phyloP scores from a whole-genome alignment of 345 rosid genomes.

The Melaleuca quinquenervia region DNA sequence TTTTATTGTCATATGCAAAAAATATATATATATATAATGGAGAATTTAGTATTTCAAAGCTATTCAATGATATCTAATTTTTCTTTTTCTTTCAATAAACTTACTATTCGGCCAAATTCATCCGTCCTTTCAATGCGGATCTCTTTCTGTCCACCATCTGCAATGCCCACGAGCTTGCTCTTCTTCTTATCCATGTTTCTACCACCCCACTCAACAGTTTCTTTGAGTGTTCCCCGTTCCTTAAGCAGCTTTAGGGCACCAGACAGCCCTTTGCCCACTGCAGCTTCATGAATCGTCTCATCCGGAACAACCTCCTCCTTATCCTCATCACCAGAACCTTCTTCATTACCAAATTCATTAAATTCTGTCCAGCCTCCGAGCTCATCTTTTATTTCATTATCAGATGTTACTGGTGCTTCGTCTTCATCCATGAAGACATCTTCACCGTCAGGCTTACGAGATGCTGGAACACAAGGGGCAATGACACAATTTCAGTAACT shows the following conservation, averaged over 20 bases:
- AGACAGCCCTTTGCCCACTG: slow-evolving; percentile 86
- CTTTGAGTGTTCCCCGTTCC: slow-evolving; percentile 90
- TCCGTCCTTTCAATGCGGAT: slow-evolving; percentile 84
- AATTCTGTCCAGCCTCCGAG: slow-evolving; percentile 56
- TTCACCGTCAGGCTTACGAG: slow-evolving; percentile 48
- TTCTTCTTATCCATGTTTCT: slow-evolving; percentile 99
- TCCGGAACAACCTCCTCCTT: slow-evolving; percentile 62
- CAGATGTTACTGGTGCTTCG: slow-evolving; percentile 48
- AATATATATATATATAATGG: too few relatives aligned
- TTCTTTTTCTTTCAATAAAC: slow-evolving; percentile 6
- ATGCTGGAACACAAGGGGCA: slow-evolving; percentile 21
- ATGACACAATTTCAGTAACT: background rate
- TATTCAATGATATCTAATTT: background rate
- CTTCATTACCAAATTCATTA: slow-evolving; percentile 36
- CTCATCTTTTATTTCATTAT: slow-evolving; percentile 42
- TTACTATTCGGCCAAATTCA: slow-evolving; percentile 94
- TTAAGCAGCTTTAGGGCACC: slow-evolving; percentile 75
- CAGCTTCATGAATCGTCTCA: slow-evolving; percentile 73
- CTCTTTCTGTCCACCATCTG: slow-evolving; percentile 42
- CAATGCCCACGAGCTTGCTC: slow-evolving; percentile 88
- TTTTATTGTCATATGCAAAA: background rate
- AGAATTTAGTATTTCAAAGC: background rate
- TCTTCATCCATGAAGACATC: slow-evolving; percentile 95
- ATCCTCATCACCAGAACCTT: slow-evolving; percentile 31
- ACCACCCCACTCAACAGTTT: slow-evolving; percentile 91